phyloP scores from a whole-genome alignment of 352 stramenopile genomes.

The Globisporangium megalacanthum region DNA sequence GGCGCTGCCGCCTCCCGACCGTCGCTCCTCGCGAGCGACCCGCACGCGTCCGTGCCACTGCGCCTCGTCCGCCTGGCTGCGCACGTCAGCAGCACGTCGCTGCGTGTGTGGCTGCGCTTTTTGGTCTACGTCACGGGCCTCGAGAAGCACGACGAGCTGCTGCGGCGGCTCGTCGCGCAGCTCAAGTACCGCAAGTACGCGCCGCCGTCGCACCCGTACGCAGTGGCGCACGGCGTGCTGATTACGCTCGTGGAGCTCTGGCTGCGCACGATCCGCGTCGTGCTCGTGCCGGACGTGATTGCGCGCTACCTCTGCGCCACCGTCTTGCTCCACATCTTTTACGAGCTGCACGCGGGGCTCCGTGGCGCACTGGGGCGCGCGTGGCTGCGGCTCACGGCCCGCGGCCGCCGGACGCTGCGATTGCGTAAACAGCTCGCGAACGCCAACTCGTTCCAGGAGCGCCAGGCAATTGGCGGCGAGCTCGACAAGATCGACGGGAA shows the following conservation, averaged over 20 bases:
- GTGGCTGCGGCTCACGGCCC: constrained; percentile 34
- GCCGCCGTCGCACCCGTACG: constrained; percentile 20
- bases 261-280: constrained; percentile 55
- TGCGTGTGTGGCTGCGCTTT: constrained; percentile 63
- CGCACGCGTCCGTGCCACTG: constrained; percentile 2
- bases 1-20: background rate
- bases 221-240: constrained; percentile 38
- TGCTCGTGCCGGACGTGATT: constrained; percentile 79
- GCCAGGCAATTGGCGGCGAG: constrained; percentile 66
- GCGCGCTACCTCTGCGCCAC: constrained; percentile 68
- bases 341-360: constrained; percentile 52
- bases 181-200: constrained; percentile 38
- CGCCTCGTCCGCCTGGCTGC: constrained; percentile 14
- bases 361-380: constrained; percentile 22
- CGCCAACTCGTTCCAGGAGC: constrained; percentile 62
- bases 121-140: constrained; percentile 77
- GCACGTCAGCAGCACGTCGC: constrained; percentile 22
- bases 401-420: constrained; percentile 37
- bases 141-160: constrained; percentile 50
- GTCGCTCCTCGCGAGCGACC: background rate
- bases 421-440: constrained; percentile 46
- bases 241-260: constrained; percentile 73
- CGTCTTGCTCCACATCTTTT: constrained; percentile 74
- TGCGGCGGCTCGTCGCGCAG: constrained; percentile 31
- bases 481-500: constrained; percentile 79